A percentile compares a stretch with the other conserved stretches of the same genome.
Evolutionary conservation across 768 basidiomycete genomes (phyloP).

Genomic region (Leccinum imitatum): DNA sequence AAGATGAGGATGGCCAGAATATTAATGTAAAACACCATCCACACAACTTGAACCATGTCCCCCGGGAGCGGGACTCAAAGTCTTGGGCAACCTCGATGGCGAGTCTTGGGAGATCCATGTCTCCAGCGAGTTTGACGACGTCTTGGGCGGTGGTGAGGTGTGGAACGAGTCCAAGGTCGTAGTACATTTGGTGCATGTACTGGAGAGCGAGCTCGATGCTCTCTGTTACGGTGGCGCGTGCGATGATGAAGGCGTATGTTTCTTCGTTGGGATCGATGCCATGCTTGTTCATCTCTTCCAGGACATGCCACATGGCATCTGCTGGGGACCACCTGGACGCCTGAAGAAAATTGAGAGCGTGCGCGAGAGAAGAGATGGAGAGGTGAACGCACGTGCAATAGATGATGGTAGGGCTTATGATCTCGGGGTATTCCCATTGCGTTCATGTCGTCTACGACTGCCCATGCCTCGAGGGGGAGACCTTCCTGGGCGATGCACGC

Average conservation of each 20-base stretch:
- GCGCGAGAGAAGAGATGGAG: background rate
- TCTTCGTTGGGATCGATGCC: constrained; percentile 48
- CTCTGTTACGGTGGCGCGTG: constrained; percentile 40
- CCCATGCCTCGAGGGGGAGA: constrained; percentile 54
- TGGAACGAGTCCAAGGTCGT: constrained; percentile 47
- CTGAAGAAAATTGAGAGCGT: constrained; percentile 29
- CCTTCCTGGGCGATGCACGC: constrained; percentile 44
- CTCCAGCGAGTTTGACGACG: constrained; percentile 54
- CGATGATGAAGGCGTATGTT: constrained; percentile 56
- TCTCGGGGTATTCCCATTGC: constrained; percentile 48
- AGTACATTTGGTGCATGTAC: constrained; percentile 59
- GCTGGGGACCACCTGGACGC: constrained; percentile 42
- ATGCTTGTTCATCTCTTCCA: constrained; percentile 55
- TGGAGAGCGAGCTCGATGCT: constrained; percentile 70
- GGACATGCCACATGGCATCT: constrained; percentile 45
- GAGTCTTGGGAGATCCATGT: constrained; percentile 55
- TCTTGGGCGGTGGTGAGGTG: constrained; percentile 48
- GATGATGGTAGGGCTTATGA: constrained; percentile 51
- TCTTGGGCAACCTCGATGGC: constrained; percentile 68
- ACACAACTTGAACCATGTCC: too few species aligned
- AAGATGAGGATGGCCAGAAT: too few species aligned
- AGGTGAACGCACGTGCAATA: constrained; percentile 53
- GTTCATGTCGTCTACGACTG: constrained; percentile 70
- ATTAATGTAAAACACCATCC: too few species aligned
- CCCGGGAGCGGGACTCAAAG: constrained; percentile 51